Base-by-base conservation (phyloP, 371 early-diverging fungal genomes). In the Mucor sp. region DNA sequence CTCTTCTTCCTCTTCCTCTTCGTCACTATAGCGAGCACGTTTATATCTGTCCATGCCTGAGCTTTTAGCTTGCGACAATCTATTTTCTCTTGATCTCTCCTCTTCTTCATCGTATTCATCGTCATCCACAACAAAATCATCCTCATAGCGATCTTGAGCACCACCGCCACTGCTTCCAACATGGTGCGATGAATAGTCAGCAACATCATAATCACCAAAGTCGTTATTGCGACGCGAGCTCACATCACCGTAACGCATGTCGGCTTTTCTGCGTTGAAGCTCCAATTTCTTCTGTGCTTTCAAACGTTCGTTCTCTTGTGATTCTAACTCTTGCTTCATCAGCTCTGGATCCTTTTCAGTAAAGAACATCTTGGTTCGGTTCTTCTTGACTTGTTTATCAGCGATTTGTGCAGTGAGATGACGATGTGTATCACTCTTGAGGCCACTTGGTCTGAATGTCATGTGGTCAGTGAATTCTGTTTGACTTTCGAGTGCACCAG, bases 401-500 rank as follows among this genome's bases (percentile, higher is more conserved):
- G 89, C 87, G 57, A 91, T 90, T 17, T 87, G 81, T 5, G 85
- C 86, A 3, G 88, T 90, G 30, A 93, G 62, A 58, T 87, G 85
- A 68, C 84, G 81, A 73, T 93, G 93, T 0, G 92, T 90, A 21
- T 76, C 69, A 30, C 88, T 82, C 30, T 78, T 84, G 1, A 85
- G 77, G 47, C 85, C 84, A 32, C 81, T 76, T 3, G 95, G 92
- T 37, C 84, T 85, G 80, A 95, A 91, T 11, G 85, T 82, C 89
- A 93, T 86, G 17, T 83, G 80, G 32, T 88, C 81, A 4, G 83
- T 87, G 47, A 93, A 81, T 32, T 86, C 83, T 21, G 80, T 77
- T 62, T 93, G 91, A 19, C 87, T 90, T 64, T 93, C 89, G 32
- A 93, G 67, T 28, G 90, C 79, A 30, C 87, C 85, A n/a, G 89